Evolutionary conservation across 345 rosid species (phyloP).

Genomic region (Luvunga scandens): DNA sequence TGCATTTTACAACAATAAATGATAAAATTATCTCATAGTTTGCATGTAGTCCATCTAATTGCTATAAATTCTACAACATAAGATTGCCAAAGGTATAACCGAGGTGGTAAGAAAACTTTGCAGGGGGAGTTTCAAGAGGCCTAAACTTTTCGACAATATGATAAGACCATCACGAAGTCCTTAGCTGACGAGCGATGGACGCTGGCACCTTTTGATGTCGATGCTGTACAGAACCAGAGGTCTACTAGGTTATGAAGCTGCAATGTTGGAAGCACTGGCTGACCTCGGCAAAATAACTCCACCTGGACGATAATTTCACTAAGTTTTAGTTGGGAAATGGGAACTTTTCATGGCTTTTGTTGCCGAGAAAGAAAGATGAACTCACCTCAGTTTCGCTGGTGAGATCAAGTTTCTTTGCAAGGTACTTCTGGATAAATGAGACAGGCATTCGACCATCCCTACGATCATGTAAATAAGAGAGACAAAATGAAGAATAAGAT

Average conservation of each 20-base stretch:
- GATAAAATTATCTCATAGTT: background rate
- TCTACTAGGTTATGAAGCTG: constrained; percentile 53
- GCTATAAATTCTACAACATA: background rate
- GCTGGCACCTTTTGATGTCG: constrained; percentile 46
- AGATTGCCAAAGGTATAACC: background rate
- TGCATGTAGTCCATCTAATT: background rate
- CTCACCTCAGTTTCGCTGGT: constrained; percentile 60
- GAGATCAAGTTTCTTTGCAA: constrained; percentile 65
- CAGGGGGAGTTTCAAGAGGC: constrained; percentile 8
- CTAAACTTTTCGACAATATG: constrained; percentile 53
- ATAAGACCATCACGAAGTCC: constrained; percentile 72
- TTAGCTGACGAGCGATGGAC: constrained; percentile 56
- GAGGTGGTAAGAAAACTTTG: background rate
- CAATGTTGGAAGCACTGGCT: constrained; percentile 45
- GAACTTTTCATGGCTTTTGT: background rate
- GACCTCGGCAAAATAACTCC: constrained; percentile 64
- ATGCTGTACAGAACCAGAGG: constrained; percentile 53
- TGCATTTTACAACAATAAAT: background rate
- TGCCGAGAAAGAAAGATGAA: background rate
- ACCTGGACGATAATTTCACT: constrained; percentile 33
- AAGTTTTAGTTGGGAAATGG: background rate
- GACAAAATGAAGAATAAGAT: background rate
- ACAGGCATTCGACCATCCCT: constrained; percentile 76
- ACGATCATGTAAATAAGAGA: constrained; percentile 12
- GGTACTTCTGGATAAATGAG: constrained; percentile 68